phyloP scores from a whole-genome alignment of 306 rosid species.

The Prinsepia uniflora region DNA sequence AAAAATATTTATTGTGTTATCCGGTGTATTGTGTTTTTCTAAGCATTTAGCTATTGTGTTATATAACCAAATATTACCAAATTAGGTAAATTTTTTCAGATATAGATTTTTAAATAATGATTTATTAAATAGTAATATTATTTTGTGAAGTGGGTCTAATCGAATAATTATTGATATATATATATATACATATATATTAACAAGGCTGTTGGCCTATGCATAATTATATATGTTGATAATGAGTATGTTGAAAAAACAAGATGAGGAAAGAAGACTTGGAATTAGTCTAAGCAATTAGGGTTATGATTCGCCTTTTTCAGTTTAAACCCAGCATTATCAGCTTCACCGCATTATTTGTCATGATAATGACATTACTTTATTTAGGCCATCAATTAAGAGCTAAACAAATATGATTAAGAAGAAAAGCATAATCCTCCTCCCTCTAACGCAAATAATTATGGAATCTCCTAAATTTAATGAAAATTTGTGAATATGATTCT shows the following conservation, averaged over 20 bases:
- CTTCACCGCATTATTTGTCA: neutral
- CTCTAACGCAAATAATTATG: neutral
- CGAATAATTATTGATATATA: too few species aligned
- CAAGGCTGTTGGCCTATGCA: neutral
- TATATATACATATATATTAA: too few species aligned
- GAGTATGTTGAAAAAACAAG: neutral
- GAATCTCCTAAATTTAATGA: neutral
- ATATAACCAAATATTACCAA: too few species aligned
- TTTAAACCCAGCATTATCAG: neutral
- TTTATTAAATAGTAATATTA: too few species aligned
- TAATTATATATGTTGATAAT: neutral
- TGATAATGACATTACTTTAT: constrained; percentile 22
- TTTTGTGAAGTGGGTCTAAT: too few species aligned
- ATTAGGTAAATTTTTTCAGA: too few species aligned
- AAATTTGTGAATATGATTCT: constrained; percentile 12
- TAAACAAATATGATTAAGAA: constrained; percentile 12
- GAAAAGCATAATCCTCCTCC: neutral
- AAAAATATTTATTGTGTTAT: too few species aligned
- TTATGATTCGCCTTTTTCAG: neutral
- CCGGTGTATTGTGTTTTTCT: too few species aligned
- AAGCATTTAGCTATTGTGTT: too few species aligned
- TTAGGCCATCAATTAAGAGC: neutral
- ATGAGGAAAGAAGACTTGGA: neutral
- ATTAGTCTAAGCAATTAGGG: neutral
- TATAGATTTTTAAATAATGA: too few species aligned